Evolutionary conservation across 805 yeast genomes (phyloP).

Genomic region (Alloascoidea africana): DNA sequence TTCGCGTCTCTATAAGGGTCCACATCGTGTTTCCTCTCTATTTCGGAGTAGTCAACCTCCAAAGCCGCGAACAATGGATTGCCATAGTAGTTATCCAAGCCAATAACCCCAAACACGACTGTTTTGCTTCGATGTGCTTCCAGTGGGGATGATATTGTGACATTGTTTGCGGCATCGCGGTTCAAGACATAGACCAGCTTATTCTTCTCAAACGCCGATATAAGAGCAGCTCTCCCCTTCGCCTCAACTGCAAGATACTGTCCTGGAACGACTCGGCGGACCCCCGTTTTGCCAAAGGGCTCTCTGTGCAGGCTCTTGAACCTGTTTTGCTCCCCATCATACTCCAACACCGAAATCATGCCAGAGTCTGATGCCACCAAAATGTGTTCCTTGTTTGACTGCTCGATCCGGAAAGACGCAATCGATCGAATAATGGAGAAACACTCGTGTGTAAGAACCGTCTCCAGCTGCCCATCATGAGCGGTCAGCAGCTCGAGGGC

Average conservation of each 20-base stretch:
- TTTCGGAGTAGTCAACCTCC: constrained; percentile 41
- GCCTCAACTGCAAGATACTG: constrained; percentile 58
- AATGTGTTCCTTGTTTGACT: constrained; percentile 39
- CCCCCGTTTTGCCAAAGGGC: constrained; percentile 60
- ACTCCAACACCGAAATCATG: constrained; percentile 37
- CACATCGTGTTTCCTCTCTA: constrained; percentile 15
- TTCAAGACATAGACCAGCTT: constrained; percentile 57
- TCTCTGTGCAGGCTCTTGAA: constrained; percentile 35
- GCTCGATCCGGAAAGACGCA: constrained; percentile 34
- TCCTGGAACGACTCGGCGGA: constrained; percentile 66
- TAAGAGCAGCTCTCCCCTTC: constrained; percentile 49
- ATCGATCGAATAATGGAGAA: constrained; percentile 47
- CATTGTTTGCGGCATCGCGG: constrained; percentile 27
- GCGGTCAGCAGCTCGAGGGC: constrained; percentile 39
- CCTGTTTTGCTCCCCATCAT: constrained; percentile 19
- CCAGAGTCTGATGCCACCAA: constrained; percentile 74
- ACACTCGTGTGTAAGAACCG: constrained; percentile 26
- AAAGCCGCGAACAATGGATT: constrained; percentile 78
- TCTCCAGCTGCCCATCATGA: constrained; percentile 37
- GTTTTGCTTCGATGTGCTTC: constrained; percentile 40
- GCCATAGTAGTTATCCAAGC: constrained; percentile 63
- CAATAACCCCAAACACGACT: constrained; percentile 37
- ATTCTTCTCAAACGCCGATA: constrained; percentile 59
- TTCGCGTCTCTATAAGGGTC: constrained; percentile 9
- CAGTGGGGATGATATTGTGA: constrained; percentile 56